Conservation (phyloP, 2,329 filamentous ascomycete genomes). For the Penicillium sp. region DNA sequence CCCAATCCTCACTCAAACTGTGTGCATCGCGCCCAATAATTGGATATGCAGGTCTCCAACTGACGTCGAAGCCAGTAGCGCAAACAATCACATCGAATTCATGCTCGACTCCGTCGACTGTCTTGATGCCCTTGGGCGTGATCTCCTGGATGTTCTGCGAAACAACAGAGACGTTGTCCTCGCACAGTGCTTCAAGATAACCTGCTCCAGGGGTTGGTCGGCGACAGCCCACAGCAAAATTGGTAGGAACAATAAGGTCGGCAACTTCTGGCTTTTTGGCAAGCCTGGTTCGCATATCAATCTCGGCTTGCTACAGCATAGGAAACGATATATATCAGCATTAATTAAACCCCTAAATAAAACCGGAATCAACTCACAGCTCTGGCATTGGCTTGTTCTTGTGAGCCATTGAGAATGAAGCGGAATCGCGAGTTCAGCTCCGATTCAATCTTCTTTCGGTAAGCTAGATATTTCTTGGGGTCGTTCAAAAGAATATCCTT, state of each 20-base stretch:
- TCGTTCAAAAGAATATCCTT: slow-evolving; percentile 18
- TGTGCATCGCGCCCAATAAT: slow-evolving; percentile 34
- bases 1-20: slow-evolving; percentile 44
- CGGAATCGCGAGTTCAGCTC: slow-evolving; percentile 23
- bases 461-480: slow-evolving; percentile 20
- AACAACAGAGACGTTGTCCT: slow-evolving; percentile 59
- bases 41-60: slow-evolving; percentile 42
- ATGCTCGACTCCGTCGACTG: slow-evolving; percentile 33
- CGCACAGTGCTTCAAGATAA: slow-evolving; percentile 57
- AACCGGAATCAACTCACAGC: slow-evolving; percentile 13
- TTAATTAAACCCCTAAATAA: too few species aligned
- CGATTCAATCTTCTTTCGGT: slow-evolving; percentile 26
- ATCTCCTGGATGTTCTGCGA: slow-evolving; percentile 41
- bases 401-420: slow-evolving; percentile 36
- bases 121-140: slow-evolving; percentile 37
- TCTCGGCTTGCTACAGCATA: slow-evolving; percentile 5
- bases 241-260: not conserved
- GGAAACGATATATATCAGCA: too few species aligned
- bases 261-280: slow-evolving; percentile 14
- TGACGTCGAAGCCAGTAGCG: slow-evolving; percentile 43
- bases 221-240: slow-evolving; percentile 11
- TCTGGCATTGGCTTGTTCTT: slow-evolving; percentile 40
- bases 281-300: slow-evolving; percentile 16
- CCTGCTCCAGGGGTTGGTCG: slow-evolving; percentile 35
- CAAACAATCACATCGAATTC: slow-evolving; percentile 38